Evolutionary conservation across 352 stramenopile genomes (phyloP).

Genomic region (Pythium biforme): DNA sequence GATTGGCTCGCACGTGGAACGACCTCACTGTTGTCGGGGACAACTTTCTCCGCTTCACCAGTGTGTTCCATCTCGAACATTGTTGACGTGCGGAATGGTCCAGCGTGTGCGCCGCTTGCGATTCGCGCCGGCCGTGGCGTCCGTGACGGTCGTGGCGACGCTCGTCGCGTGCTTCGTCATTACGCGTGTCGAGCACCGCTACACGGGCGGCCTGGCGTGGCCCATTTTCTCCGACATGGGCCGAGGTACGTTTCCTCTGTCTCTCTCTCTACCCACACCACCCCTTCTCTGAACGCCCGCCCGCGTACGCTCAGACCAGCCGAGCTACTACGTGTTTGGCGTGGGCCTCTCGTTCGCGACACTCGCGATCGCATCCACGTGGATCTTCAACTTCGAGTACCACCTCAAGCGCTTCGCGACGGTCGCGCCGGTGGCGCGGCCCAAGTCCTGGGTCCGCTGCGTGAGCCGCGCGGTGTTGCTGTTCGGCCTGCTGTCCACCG

Average conservation of each 20-base stretch:
- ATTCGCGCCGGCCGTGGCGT: conserved; percentile 40
- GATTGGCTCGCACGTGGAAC: no score
- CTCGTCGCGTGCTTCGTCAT: conserved; percentile 48
- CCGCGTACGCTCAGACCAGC: conserved; percentile 18
- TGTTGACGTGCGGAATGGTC: no score
- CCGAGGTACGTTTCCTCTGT: conserved; percentile 32
- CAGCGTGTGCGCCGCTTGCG: no score
- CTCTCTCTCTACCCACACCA: not conserved
- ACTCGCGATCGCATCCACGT: conserved; percentile 26
- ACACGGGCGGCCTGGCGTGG: conserved; percentile 50
- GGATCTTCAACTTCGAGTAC: conserved; percentile 35
- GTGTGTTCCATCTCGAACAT: no score
- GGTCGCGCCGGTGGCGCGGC: conserved; percentile 6
- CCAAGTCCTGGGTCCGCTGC: conserved; percentile 6
- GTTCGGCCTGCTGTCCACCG: conserved; percentile 26
- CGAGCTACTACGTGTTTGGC: conserved; percentile 34
- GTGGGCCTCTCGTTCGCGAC: conserved; percentile 25
- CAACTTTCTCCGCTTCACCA: no score
- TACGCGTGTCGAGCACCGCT: conserved; percentile 43
- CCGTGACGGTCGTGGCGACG: conserved; percentile 34
- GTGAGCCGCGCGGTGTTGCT: conserved; percentile 14
- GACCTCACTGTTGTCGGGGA: no score
- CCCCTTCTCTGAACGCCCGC: no score
- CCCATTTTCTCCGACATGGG: conserved; percentile 72
- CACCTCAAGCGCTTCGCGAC: conserved; percentile 19